These are phyloP conservation scores for Xylariaceae sp. DNA, from an alignment of 2,329 filamentous ascomycete species.

Conservation along the genomic window DNA sequence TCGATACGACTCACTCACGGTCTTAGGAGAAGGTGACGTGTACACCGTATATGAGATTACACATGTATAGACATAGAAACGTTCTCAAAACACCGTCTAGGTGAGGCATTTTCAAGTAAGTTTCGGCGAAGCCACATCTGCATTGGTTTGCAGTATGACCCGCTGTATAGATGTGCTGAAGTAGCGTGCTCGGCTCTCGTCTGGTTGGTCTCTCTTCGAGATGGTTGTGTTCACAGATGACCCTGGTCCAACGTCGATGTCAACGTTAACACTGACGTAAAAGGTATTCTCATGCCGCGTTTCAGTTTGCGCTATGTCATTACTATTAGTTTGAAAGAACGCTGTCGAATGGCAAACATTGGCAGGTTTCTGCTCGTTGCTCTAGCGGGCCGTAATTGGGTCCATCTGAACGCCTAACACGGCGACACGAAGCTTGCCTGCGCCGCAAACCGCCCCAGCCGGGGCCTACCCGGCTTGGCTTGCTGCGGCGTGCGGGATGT, in stretches of 20 bases:
- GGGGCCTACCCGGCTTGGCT: constrained; percentile 21
- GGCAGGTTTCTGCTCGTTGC: background rate
- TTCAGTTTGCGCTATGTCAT: background rate
- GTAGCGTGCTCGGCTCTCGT: constrained; percentile 4
- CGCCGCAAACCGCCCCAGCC: too few species aligned
- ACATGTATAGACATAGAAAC: background rate
- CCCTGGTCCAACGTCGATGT: too few species aligned
- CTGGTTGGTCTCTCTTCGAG: background rate
- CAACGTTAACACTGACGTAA: too few species aligned
- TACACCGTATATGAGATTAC: constrained; percentile 17
- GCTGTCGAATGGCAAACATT: constrained; percentile 5
- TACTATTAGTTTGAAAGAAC: constrained; percentile 3
- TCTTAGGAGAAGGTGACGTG: constrained; percentile 11
- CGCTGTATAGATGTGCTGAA: constrained; percentile 6
- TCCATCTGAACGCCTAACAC: constrained; percentile 5
- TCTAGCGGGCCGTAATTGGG: background rate
- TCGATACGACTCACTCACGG: constrained; percentile 2
- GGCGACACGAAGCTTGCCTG: constrained; percentile 11
- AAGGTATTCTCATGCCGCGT: too few species aligned
- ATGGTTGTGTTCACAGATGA: constrained; percentile 1
- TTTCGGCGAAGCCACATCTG: constrained; percentile 22
- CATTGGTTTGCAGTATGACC: constrained; percentile 12
- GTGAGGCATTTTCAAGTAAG: constrained; percentile 23
- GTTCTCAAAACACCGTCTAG: background rate
- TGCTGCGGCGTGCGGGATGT: constrained; percentile 18